A percentile compares a stretch with the other conserved stretches of the same genome.
These are phyloP conservation scores for Syncephalastrum monosporum DNA, from an alignment of 371 early-diverging fungal species.

Conservation along the genomic window DNA sequence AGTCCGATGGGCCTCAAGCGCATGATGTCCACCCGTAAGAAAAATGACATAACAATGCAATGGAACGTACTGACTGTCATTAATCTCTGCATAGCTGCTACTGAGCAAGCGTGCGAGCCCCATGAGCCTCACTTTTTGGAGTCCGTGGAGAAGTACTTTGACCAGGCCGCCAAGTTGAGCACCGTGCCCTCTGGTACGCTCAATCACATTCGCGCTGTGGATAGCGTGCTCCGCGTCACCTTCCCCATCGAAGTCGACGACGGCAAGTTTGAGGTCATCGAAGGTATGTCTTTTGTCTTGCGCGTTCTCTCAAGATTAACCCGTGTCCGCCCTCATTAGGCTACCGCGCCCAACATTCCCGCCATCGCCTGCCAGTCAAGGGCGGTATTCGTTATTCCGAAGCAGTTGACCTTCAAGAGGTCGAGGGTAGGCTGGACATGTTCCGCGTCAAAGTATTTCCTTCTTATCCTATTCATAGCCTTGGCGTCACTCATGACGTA, in stretches of 20 bases:
- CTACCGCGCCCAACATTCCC: slow-evolving; percentile 89
- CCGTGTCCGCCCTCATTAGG: slow-evolving; percentile 26
- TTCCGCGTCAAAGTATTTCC: no score
- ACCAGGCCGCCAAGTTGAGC: slow-evolving; percentile 74
- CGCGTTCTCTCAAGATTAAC: neutral
- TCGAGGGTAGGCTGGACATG: slow-evolving; percentile 50
- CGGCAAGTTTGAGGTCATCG: slow-evolving; percentile 74
- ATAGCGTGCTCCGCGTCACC: slow-evolving; percentile 77
- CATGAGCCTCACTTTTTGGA: slow-evolving; percentile 79
- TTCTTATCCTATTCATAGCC: slow-evolving; percentile 27
- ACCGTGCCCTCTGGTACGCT: slow-evolving; percentile 67
- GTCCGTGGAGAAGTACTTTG: slow-evolving; percentile 79
- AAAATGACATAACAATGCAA: no score
- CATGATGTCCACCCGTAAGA: no score
- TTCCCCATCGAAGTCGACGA: slow-evolving; percentile 83
- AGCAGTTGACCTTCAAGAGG: slow-evolving; percentile 85
- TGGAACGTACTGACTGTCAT: no score
- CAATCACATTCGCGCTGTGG: slow-evolving; percentile 77
- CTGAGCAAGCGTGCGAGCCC: slow-evolving; percentile 64
- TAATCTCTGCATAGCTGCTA: slow-evolving; percentile 35
- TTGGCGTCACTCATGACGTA: slow-evolving; percentile 84
- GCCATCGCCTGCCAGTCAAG: slow-evolving; percentile 86
- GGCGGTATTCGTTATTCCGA: slow-evolving; percentile 85
- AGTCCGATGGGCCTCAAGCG: no score
- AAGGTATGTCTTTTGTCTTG: slow-evolving; percentile 31